A percentile compares a stretch with the other conserved stretches of the same genome.
These are phyloP conservation scores for Lanmaoa rubissima DNA, from an alignment of 768 basidiomycete genomes.

Conservation along the genomic window DNA sequence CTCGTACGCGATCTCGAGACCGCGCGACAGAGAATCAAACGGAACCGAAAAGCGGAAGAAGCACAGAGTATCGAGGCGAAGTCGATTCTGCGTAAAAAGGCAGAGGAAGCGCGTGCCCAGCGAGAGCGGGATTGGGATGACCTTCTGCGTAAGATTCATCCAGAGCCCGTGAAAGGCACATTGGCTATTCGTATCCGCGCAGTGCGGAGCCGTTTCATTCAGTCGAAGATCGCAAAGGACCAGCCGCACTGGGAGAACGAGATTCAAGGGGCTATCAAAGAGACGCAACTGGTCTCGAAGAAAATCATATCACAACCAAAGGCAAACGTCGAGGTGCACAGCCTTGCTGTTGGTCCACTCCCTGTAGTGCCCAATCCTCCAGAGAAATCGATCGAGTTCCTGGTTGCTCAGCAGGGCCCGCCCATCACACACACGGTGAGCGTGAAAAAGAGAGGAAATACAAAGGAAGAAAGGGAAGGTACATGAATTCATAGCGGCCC, in stretches of 20 bases:
- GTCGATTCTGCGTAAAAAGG: conserved; percentile 58
- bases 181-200: conserved; percentile 51
- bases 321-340: conserved; percentile 6
- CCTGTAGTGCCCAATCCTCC: conserved; percentile 43
- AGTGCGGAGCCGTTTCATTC: conserved; percentile 56
- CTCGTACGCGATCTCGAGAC: conserved; percentile 44
- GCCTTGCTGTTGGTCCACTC: conserved; percentile 28
- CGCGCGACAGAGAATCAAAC: conserved; percentile 36
- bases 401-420: conserved; percentile 54
- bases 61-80: conserved; percentile 45
- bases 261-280: conserved; percentile 53
- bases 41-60: conserved; percentile 26
- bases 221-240: conserved; percentile 51
- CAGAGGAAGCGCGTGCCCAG: conserved; percentile 54
- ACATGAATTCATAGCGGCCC: background rate
- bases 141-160: conserved; percentile 54
- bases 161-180: conserved; percentile 48
- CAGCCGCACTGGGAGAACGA: conserved; percentile 61
- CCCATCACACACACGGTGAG: conserved; percentile 33
- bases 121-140: conserved; percentile 67
- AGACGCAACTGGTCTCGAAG: conserved; percentile 49
- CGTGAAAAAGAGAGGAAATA: conserved; percentile 35
- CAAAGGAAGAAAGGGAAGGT: conserved; percentile 33
- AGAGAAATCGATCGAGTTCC: conserved; percentile 49
- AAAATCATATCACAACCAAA: conserved; percentile 41